These are phyloP conservation scores for Zygnema cylindricum DNA, from an alignment of 139 green algal species.

Conservation along the genomic window DNA sequence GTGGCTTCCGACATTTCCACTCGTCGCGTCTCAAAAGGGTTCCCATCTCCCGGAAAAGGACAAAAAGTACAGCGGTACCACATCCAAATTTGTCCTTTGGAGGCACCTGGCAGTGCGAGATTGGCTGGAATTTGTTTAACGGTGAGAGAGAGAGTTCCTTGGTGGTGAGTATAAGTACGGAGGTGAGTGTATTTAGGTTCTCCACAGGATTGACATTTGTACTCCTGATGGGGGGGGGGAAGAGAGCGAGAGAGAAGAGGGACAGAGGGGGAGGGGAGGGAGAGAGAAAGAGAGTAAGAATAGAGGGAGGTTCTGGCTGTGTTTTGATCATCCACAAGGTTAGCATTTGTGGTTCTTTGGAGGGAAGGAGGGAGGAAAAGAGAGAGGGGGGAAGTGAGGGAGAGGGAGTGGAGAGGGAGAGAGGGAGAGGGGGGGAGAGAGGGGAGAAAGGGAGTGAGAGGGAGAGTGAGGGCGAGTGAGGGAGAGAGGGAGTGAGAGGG, in stretches of 20 bases:
- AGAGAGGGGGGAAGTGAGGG: neutral
- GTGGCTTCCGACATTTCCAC: slow-evolving; percentile 57
- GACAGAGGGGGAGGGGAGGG: neutral
- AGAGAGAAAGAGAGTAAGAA: neutral
- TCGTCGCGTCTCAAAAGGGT: slow-evolving; percentile 15
- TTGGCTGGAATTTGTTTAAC: slow-evolving; percentile 31
- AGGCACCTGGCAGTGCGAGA: neutral
- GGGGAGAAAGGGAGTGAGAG: neutral
- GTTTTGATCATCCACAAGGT: neutral
- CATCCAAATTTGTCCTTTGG: slow-evolving; percentile 55
- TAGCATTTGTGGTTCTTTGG: neutral
- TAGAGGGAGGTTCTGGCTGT: neutral
- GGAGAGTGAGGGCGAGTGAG: neutral
- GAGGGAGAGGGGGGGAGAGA: neutral
- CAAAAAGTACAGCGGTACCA: slow-evolving; percentile 57
- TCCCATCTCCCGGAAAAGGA: slow-evolving; percentile 21
- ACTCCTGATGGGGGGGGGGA: neutral
- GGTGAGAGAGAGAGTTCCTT: slow-evolving; percentile 48
- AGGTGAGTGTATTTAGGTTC: slow-evolving; percentile 24
- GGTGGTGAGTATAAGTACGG: slow-evolving; percentile 43
- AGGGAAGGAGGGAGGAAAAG: slow-evolving; percentile 4
- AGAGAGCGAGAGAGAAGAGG: neutral
- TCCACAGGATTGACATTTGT: slow-evolving; percentile 9
- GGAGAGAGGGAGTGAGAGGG: neutral
- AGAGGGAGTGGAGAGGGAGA: neutral